Evolutionary conservation across 441 rosid species (phyloP), one percentile per base, ranked within the genome.

Genomic region (Sinapis alba): DNA sequence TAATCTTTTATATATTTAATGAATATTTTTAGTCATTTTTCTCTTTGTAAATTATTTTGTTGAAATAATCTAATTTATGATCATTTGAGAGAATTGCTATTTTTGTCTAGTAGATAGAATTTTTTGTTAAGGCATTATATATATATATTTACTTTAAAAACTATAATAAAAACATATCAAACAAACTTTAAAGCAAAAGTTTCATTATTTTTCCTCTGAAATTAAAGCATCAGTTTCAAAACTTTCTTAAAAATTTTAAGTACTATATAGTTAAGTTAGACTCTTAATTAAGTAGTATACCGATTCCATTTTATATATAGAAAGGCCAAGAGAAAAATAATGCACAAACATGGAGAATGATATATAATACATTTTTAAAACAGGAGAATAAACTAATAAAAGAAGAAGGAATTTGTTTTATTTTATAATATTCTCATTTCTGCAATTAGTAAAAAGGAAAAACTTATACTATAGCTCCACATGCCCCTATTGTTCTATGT

Each of bases 401-500:
- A 56, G 63, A 63, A 34, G 45, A 66, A 61, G 19, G 36, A 26
- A 65, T 26, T 58, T 61, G 16, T 65, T 71, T n/a, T 43, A 43
- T 43, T 30, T 26, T n/a, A 47, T 19, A 15, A 59, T 77, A 65
- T 65, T 65, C 45, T 77, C 26, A 59, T 19, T 65, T n/a, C 68
- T 65, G 56, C 58, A 66, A 59, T 51, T 51, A 71, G 77, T 13
- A 78, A 38, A 50, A 50, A 7, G 58, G n/a, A 66, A 27, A 34
- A 66, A 50, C 28, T 38, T 24, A 38, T 43, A 36, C 51, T 59
- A 60, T 50, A 60, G 80, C 69, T 71, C 72, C 73, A 66, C 73
- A 65, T 77, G 80, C 43, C 62, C 61, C 58, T 58, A 32, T 45
- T 69, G 70, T 69, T n/a, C n/a, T 76, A 1, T 63, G 63, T 66